These are phyloP conservation scores for Backusella circina DNA, from an alignment of 192 early-diverging fungal species.

Conservation along the genomic window DNA sequence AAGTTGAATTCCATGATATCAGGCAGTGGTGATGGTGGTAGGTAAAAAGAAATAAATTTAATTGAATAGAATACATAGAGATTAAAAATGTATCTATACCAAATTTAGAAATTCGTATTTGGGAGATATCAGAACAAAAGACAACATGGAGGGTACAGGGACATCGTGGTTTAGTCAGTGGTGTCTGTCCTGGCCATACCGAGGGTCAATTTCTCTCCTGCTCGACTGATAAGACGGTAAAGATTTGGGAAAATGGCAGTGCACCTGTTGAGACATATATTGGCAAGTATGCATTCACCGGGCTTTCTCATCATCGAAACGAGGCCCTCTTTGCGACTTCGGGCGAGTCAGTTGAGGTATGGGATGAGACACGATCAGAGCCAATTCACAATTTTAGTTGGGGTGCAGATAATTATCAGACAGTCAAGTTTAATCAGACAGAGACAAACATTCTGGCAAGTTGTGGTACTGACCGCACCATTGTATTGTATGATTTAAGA, in stretches of 20 bases:
- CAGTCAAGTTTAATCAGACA: slow-evolving; percentile 96
- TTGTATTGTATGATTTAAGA: slow-evolving; percentile 93
- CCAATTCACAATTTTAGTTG: slow-evolving; percentile 83
- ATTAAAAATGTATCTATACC: too few species aligned
- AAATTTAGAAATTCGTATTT: slow-evolving; percentile 84
- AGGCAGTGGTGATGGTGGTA: slow-evolving; percentile 91
- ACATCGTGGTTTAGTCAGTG: slow-evolving; percentile 87
- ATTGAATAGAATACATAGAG: too few species aligned
- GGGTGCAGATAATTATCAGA: slow-evolving; percentile 93
- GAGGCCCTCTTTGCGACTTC: slow-evolving; percentile 87
- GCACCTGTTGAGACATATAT: slow-evolving; percentile 73
- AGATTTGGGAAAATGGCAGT: slow-evolving; percentile 77
- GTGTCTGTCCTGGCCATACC: slow-evolving; percentile 70
- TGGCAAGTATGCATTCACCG: slow-evolving; percentile 76
- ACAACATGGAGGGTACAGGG: slow-evolving; percentile 73
- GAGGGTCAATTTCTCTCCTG: slow-evolving; percentile 81
- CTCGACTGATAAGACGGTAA: slow-evolving; percentile 90
- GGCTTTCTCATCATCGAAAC: slow-evolving; percentile 87
- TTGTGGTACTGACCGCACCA: slow-evolving; percentile 90
- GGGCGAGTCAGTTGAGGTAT: slow-evolving; percentile 82
- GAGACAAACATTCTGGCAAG: slow-evolving; percentile 91
- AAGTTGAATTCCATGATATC: slow-evolving; percentile 79
- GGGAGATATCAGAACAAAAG: slow-evolving; percentile 78
- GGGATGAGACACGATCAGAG: slow-evolving; percentile 87
- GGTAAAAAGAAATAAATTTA: not conserved